A percentile compares a stretch with the other conserved stretches of the same genome.
phyloP scores from a whole-genome alignment of 257 asterid species.

The Cynanchum wilfordii region DNA sequence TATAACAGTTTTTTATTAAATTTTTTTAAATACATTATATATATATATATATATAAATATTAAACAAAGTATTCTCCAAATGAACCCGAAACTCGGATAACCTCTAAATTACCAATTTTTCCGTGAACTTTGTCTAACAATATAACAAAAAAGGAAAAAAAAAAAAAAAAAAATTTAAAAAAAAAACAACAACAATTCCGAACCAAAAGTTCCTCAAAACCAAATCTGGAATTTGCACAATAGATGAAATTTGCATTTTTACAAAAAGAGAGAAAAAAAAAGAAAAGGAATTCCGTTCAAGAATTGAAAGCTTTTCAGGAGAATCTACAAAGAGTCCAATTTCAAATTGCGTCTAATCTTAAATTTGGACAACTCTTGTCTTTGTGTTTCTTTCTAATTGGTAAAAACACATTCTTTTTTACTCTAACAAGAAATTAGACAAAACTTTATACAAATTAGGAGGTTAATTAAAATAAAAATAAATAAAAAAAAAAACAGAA shows the following conservation, averaged over 20 bases:
- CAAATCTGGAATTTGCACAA: background rate
- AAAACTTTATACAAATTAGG: constrained; percentile 16
- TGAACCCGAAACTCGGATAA: no score
- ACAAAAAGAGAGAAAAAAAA: background rate
- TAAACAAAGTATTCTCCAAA: no score
- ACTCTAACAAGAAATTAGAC: background rate
- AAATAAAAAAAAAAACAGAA: no score
- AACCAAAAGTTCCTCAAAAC: background rate
- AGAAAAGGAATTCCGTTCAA: no score
- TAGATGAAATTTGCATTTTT: background rate
- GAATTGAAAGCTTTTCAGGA: background rate
- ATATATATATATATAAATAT: no score
- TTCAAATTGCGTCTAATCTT: background rate
- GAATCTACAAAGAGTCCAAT: constrained; percentile 1
- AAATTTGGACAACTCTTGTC: background rate
- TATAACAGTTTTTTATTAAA: no score
- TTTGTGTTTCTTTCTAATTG: background rate
- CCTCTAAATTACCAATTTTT: no score
- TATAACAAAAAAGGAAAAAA: no score
- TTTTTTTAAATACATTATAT: no score
- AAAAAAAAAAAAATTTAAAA: no score
- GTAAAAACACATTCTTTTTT: background rate
- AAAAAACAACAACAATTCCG: background rate
- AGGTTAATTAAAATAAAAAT: background rate
- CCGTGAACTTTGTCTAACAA: no score